Conservation (phyloP, 306 rosid genomes). For the Mimosa pudica region DNA sequence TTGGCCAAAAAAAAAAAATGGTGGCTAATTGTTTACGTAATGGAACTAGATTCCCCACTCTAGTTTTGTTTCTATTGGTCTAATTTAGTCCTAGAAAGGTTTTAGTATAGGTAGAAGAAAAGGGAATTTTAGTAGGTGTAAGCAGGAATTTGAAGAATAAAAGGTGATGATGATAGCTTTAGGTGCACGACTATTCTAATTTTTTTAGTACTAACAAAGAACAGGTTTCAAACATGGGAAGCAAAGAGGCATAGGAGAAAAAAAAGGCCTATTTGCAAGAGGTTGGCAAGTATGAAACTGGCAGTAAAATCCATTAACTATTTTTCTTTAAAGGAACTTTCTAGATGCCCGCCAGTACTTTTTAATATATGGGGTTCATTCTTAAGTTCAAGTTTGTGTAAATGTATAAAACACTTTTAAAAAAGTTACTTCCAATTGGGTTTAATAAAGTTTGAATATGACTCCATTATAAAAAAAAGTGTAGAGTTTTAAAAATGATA, state of each 20-base stretch:
- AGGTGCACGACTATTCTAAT: neutral
- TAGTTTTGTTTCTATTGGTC: slow-evolving; percentile 8
- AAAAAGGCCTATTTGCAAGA: neutral
- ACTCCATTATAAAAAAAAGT: too few species aligned
- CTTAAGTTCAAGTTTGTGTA: too few species aligned
- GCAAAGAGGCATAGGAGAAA: neutral
- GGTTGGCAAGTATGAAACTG: neutral
- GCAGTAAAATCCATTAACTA: neutral
- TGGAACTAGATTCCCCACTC: neutral
- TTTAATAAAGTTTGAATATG: too few species aligned
- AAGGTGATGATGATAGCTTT: neutral
- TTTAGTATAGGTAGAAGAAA: neutral
- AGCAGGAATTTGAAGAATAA: slow-evolving; percentile 1
- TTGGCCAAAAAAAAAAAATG: too few species aligned
- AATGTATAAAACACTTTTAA: too few species aligned
- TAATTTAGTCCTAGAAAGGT: neutral
- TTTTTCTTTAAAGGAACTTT: neutral
- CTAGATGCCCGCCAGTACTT: neutral
- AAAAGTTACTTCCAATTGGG: too few species aligned
- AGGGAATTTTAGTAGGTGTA: neutral
- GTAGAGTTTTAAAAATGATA: neutral
- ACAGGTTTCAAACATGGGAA: neutral
- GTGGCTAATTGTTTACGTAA: slow-evolving; percentile 1
- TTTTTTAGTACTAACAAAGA: neutral
- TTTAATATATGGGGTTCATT: neutral